Conservation (phyloP, 2,329 filamentous ascomycete species). For the Daldinia sp. region DNA sequence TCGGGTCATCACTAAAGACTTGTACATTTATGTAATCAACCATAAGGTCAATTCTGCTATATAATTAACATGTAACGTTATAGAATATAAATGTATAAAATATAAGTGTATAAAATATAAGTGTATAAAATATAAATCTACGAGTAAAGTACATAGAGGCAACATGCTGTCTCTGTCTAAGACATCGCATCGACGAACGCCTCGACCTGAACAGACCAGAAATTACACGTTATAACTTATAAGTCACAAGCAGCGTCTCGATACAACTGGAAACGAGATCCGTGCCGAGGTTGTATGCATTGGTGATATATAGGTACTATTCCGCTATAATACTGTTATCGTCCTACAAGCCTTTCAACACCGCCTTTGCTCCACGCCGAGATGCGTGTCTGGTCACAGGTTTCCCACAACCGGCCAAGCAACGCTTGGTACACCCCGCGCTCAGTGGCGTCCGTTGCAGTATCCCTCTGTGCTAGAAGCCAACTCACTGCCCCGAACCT, state of each 20-base stretch:
- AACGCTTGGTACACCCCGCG: conserved; percentile 42
- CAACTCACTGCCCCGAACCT: conserved; percentile 46
- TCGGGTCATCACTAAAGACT: conserved; percentile 5
- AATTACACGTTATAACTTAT: neutral
- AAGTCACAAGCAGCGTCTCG: neutral
- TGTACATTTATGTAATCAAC: conserved; percentile 1
- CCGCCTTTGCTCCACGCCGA: conserved; percentile 45
- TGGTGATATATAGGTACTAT: neutral
- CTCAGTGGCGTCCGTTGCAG: conserved; percentile 34
- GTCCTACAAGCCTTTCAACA: conserved; percentile 36
- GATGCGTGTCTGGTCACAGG: conserved; percentile 46
- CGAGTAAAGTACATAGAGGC: too few species aligned
- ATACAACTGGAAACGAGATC: neutral
- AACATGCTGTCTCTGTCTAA: too few species aligned
- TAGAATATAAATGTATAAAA: too few species aligned
- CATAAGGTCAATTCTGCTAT: too few species aligned
- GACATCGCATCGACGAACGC: too few species aligned
- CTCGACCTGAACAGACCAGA: neutral
- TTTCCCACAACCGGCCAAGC: conserved; percentile 42
- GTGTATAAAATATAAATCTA: too few species aligned
- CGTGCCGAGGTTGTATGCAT: neutral
- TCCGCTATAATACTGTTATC: too few species aligned
- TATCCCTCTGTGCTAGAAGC: conserved; percentile 42
- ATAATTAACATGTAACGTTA: neutral
- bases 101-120: too few species aligned